These are phyloP conservation scores for Calonectria pteridis DNA, from an alignment of 2,329 filamentous ascomycete species.

Conservation along the genomic window DNA sequence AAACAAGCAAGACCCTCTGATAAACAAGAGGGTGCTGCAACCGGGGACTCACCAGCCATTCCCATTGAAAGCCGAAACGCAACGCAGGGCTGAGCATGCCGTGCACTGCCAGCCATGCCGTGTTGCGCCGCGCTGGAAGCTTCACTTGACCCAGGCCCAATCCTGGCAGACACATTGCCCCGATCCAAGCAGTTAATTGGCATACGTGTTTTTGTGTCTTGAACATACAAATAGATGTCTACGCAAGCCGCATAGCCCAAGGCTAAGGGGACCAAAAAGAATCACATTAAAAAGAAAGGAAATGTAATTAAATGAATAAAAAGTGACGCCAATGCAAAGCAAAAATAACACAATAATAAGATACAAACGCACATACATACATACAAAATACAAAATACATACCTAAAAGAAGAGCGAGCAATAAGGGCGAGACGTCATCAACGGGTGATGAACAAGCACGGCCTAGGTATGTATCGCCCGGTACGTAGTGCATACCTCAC, in stretches of 20 bases:
- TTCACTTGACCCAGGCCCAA: background rate
- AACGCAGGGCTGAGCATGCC: constrained; percentile 23
- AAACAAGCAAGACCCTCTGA: background rate
- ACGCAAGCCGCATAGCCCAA: background rate
- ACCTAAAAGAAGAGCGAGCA: background rate
- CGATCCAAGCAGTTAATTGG: background rate
- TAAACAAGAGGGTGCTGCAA: background rate
- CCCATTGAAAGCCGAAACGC: constrained; percentile 4
- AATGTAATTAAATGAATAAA: background rate
- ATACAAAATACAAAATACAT: no score
- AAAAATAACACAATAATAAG: no score
- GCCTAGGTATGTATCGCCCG: background rate
- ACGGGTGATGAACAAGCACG: background rate
- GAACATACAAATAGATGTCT: background rate
- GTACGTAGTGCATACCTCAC: background rate
- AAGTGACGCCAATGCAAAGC: background rate
- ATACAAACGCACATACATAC: no score
- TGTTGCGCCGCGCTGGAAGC: constrained; percentile 12
- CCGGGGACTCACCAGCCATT: constrained; percentile 2
- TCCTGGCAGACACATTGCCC: background rate
- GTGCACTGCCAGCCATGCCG: constrained; percentile 10
- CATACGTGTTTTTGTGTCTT: background rate
- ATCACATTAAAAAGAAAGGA: background rate
- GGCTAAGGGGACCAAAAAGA: background rate
- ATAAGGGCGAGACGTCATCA: background rate